phyloP scores from a whole-genome alignment of 106 monocot species.

The Dendrobium officinale region DNA sequence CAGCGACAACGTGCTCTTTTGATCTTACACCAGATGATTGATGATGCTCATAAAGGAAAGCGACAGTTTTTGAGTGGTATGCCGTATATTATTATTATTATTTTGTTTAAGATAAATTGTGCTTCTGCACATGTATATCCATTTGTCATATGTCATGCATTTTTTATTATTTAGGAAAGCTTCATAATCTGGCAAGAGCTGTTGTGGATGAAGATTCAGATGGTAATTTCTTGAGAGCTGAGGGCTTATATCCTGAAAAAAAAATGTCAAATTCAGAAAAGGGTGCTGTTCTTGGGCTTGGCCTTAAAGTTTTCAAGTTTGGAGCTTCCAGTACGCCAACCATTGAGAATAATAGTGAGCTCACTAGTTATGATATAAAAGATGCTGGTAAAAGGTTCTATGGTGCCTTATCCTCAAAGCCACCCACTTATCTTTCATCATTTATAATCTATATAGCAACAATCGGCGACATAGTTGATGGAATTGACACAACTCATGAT shows the following conservation, averaged over 20 bases:
- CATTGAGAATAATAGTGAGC: constrained; percentile 28
- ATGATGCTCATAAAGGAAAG: constrained; percentile 96
- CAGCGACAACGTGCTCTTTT: constrained; percentile 75
- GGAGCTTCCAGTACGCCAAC: constrained; percentile 14
- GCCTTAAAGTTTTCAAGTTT: constrained; percentile 42
- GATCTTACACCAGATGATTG: constrained; percentile 88
- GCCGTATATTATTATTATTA: neutral
- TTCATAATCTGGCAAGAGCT: constrained; percentile 92
- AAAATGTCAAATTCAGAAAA: constrained; percentile 36
- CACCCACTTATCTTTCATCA: constrained; percentile 81
- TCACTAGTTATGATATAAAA: constrained; percentile 34
- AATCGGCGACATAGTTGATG: constrained; percentile 96
- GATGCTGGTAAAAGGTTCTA: constrained; percentile 51
- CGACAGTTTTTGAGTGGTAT: constrained; percentile 90
- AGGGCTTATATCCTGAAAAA: constrained; percentile 35
- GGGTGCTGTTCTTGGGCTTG: constrained; percentile 67
- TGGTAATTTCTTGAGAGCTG: constrained; percentile 30
- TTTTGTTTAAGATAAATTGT: neutral
- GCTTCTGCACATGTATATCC: neutral
- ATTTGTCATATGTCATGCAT: constrained; percentile 2
- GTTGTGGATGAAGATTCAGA: constrained; percentile 73
- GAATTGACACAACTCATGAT: constrained; percentile 93
- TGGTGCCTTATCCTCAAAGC: constrained; percentile 50
- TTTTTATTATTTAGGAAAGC: constrained; percentile 56
- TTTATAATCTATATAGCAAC: constrained; percentile 96